Percentiles rank a stretch among this genome's conserved stretches.
Evolutionary conservation across 1,284 basidiomycete genomes (phyloP).

Genomic region (Cerioporus squamosus): DNA sequence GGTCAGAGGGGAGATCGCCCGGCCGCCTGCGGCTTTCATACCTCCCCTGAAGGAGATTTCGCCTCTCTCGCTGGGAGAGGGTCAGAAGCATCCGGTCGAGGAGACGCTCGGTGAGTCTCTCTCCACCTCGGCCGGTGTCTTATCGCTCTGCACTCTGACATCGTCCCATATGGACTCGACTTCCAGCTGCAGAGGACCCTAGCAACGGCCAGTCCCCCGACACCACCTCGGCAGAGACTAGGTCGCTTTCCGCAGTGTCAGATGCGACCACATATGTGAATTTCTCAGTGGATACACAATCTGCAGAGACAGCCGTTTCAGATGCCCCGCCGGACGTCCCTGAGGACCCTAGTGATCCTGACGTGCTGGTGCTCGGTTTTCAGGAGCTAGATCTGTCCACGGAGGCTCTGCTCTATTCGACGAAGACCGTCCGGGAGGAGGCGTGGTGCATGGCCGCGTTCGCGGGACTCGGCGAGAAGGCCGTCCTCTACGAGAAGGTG

Average conservation of each 20-base stretch:
- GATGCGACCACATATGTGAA: not conserved
- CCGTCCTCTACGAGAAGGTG: slow-evolving; percentile 68
- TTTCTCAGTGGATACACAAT: slow-evolving; percentile 1
- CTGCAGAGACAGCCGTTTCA: slow-evolving; percentile 5
- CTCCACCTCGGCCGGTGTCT: not conserved
- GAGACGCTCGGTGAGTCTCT: slow-evolving; percentile 7
- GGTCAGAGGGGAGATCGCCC: slow-evolving; percentile 37
- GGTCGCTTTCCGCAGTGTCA: slow-evolving; percentile 4
- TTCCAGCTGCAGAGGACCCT: not conserved
- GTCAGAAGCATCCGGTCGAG: slow-evolving; percentile 8
- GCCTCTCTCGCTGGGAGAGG: slow-evolving; percentile 35
- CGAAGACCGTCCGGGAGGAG: slow-evolving; percentile 64
- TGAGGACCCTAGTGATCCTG: slow-evolving; percentile 50
- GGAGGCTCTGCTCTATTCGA: slow-evolving; percentile 71
- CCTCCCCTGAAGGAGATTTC: slow-evolving; percentile 45
- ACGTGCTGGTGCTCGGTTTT: slow-evolving; percentile 72
- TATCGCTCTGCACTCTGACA: not conserved
- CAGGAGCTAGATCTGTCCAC: slow-evolving; percentile 79
- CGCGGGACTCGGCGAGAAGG: slow-evolving; percentile 71
- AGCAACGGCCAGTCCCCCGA: not conserved
- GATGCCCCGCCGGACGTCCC: slow-evolving; percentile 8
- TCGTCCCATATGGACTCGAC: not conserved
- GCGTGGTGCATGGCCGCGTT: slow-evolving; percentile 68
- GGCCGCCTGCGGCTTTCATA: slow-evolving; percentile 28
- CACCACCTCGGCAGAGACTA: not conserved